Base-by-base conservation (phyloP, 2,329 filamentous ascomycete genomes). In the Cryphonectria carpinicola region DNA sequence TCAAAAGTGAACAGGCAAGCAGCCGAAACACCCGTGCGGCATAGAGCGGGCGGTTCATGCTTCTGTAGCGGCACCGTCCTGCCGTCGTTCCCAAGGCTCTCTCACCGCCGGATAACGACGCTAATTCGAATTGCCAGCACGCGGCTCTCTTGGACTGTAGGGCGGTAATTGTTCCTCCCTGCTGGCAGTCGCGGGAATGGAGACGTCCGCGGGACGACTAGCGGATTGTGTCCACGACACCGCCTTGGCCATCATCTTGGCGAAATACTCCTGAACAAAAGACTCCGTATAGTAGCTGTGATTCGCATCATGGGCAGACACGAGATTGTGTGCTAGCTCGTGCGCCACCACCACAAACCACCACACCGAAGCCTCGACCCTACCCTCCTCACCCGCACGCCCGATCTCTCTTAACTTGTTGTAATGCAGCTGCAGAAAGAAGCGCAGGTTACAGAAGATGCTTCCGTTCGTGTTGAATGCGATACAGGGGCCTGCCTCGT, bases 301-400 rank as follows among this genome's bases (percentile, higher is more conserved):
- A 68, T 92, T 88, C 22, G 92, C 85, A 77, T 91, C 92, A 80
- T 98, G 95, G 73, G 89, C 87, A 52, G 83, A 82, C 11, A 97
- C 93, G 68, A 99, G 82, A 79, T 99, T 99, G 82, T 99, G 96
- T 70, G 96, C 95, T 80, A 99, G 82, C 82, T 99, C 97, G 79
- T 99, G 96, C 73, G 94, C 97, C 72, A 98, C 80, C n/a, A 96
- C 94, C 74, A 97, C 92, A 89, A 92, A 98, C 95, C 95, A 98
- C 85, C 95, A 97, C 1, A 92, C 88, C 70, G 89, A 84, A 3
- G 93, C 93, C 72, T 96, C 92, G 4, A 88, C 85, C 78, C 84
- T 89, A 28, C 77, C 32, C 66, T 74, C 60, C 32, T 79, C 65
- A 70, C 81, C 65, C 22, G 66, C 25, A 3, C 54, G 54, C 14